phyloP scores from a whole-genome alignment of 2,329 filamentous ascomycete genomes.

The Colletotrichum caudatum region DNA sequence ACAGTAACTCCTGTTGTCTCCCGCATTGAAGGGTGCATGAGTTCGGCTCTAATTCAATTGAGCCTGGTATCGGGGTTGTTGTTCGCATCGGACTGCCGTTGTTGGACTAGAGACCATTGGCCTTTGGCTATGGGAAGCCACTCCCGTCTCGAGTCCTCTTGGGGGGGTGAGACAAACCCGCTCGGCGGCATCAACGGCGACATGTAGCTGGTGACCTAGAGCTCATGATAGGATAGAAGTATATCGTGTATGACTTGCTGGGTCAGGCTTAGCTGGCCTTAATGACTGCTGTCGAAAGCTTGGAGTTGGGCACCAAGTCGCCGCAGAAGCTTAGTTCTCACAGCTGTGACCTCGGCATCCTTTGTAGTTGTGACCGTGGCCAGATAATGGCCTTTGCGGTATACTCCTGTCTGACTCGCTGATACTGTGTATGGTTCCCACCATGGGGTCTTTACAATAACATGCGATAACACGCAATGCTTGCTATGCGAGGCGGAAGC shows the following conservation, averaged over 20 bases:
- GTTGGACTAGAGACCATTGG: background rate
- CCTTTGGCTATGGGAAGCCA: background rate
- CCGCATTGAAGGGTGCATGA: background rate
- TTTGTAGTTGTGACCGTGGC: background rate
- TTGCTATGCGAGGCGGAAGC: conserved; percentile 4
- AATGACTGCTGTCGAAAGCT: background rate
- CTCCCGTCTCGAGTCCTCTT: conserved; percentile 1
- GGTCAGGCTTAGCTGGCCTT: background rate
- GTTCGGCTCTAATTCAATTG: background rate
- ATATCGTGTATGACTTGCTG: background rate
- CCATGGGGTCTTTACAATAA: background rate
- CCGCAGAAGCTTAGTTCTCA: background rate
- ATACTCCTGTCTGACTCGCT: background rate
- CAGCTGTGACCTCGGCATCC: no score
- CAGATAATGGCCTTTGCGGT: background rate
- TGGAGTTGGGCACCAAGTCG: background rate
- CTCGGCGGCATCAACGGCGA: conserved; percentile 16
- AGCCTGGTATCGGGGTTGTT: conserved; percentile 5
- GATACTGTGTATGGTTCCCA: background rate
- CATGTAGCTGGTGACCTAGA: background rate
- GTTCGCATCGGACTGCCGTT: conserved; percentile 32
- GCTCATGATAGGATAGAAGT: conserved; percentile 1
- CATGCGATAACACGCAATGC: background rate
- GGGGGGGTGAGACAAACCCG: conserved; percentile 32
- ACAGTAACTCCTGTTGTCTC: background rate